phyloP scores from a whole-genome alignment of 2,329 filamentous ascomycete genomes.

The Pseudogymnoascus destructans region DNA sequence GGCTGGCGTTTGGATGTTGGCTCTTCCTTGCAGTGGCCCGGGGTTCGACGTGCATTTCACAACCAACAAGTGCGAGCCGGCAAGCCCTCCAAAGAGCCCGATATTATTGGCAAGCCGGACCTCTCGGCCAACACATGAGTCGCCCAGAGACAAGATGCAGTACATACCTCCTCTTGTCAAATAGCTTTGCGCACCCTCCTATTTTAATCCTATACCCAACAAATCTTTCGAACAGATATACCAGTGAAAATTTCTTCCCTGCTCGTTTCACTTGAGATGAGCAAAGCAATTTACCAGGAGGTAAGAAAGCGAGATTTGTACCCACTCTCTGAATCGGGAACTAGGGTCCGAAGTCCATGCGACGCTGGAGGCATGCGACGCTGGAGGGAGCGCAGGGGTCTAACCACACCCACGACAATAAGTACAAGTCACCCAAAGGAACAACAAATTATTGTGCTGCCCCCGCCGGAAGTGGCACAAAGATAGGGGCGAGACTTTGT shows the following conservation, averaged over 20 bases:
- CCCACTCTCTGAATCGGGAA: conserved; percentile 8
- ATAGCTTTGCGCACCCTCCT: conserved; percentile 4
- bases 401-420: conserved; percentile 4
- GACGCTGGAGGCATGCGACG: conserved; percentile 1
- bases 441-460: conserved; percentile 6
- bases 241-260: conserved; percentile 8
- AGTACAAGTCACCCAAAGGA: conserved; percentile 5
- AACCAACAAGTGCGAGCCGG: conserved; percentile 5
- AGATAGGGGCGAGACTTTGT: background rate
- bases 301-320: conserved; percentile 8
- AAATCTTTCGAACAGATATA: conserved; percentile 3
- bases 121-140: conserved; percentile 4
- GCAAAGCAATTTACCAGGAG: conserved; percentile 7
- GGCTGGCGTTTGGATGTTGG: conserved; percentile 6
- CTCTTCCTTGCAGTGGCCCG: background rate
- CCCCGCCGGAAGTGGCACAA: background rate
- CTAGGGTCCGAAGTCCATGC: conserved; percentile 7
- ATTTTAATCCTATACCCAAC: conserved; percentile 3
- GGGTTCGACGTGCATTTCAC: conserved; percentile 6
- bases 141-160: background rate
- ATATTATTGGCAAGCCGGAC: background rate
- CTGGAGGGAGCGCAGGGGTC: conserved; percentile 4
- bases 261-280: conserved; percentile 7
- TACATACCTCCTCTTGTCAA: background rate
- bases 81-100: background rate